Percentiles rank a stretch among this genome's conserved stretches.
Conservation (phyloP, 805 yeast genomes). For the Wickerhamomyces strasburgensis region DNA sequence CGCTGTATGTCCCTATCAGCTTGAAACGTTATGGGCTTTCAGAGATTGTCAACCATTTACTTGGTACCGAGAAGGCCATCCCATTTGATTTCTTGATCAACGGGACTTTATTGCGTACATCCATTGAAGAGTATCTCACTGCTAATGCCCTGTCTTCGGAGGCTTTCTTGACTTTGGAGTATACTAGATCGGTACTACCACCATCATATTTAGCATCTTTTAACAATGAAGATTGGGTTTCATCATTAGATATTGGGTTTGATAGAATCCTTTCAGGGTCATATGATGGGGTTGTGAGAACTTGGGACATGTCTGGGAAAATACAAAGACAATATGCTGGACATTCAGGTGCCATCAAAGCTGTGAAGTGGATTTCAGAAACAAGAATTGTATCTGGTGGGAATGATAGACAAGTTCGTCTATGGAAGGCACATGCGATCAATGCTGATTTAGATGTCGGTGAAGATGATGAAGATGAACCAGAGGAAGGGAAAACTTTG, state of each 20-base stretch:
- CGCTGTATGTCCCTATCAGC: constrained; percentile 81
- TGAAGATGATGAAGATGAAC: constrained; percentile 40
- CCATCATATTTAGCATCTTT: constrained; percentile 89
- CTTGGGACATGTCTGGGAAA: constrained; percentile 78
- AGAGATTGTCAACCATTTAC: constrained; percentile 89
- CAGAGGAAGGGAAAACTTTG: constrained; percentile 66
- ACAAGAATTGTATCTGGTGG: constrained; percentile 80
- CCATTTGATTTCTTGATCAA: constrained; percentile 93
- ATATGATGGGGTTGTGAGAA: constrained; percentile 90
- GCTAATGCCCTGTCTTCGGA: constrained; percentile 79
- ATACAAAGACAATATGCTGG: constrained; percentile 80
- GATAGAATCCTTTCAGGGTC: constrained; percentile 76
- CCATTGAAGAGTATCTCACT: constrained; percentile 74
- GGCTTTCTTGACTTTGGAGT: constrained; percentile 73
- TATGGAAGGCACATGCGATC: constrained; percentile 70
- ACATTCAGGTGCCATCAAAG: constrained; percentile 81
- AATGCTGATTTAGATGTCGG: constrained; percentile 16
- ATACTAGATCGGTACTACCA: constrained; percentile 88
- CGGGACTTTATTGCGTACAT: constrained; percentile 72
- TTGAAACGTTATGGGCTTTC: constrained; percentile 89
- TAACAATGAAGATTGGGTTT: constrained; percentile 93
- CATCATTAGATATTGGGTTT: constrained; percentile 47
- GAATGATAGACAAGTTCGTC: constrained; percentile 80
- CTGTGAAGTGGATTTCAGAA: constrained; percentile 73
- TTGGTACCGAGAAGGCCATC: constrained; percentile 55